phyloP scores from a whole-genome alignment of 352 stramenopile species.

The Aphanomyces cochlioides region DNA sequence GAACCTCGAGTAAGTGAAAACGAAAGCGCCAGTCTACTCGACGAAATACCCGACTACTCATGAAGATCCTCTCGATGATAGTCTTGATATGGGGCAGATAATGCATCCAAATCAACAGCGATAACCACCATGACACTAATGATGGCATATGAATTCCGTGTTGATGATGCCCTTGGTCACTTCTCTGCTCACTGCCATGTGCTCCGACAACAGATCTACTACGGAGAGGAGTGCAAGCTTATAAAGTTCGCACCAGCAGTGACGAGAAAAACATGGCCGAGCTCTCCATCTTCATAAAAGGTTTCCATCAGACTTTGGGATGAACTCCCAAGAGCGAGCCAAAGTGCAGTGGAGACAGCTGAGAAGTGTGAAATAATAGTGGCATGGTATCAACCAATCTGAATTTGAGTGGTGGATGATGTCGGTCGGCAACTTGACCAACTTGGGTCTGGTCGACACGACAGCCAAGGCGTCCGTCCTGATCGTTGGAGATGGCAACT shows the following conservation, averaged over 20 bases:
- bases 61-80: no score
- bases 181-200: no score
- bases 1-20: slow-evolving; percentile 16
- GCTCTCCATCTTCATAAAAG: not conserved
- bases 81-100: no score
- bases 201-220: not conserved
- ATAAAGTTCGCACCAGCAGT: not conserved
- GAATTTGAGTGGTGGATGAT: not conserved
- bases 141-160: no score
- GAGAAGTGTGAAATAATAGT: not conserved
- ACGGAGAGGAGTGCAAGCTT: not conserved
- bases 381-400: not conserved
- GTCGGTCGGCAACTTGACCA: slow-evolving; percentile 17
- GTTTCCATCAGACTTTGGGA: not conserved
- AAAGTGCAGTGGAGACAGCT: not conserved
- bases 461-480: slow-evolving; percentile 40
- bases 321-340: no score
- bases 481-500: slow-evolving; percentile 81
- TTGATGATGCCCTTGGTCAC: no score
- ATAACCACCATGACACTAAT: no score
- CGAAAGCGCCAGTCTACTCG: not conserved
- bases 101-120: no score
- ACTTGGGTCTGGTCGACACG: slow-evolving; percentile 9
- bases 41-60: not conserved
- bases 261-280: not conserved